Evolutionary conservation across 225 moss, liverwort and hornwort genomes (phyloP), one percentile per base, ranked within the genome.

Genomic region (Pseudoscleropodium purum): DNA sequence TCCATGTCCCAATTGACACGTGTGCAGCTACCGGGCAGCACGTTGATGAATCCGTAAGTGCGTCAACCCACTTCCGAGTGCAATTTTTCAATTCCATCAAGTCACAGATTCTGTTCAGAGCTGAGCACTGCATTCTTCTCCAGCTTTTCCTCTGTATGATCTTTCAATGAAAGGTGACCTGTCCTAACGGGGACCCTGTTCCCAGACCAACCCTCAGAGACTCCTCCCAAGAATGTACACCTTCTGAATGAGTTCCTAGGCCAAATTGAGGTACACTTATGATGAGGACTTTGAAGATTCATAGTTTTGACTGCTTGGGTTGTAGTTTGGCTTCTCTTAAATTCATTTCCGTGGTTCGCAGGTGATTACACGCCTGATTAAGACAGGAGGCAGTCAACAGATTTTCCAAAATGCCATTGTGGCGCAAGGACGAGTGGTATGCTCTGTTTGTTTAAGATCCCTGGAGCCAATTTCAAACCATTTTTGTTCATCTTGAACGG

Each of bases 311-410:
- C 81, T 73, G 15, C 8, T 60, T 47, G 51, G 20, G 73, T 85
- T 13, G 33, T 37, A 61, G 37, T 62, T 70, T 61, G 31, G 47
- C 61, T 62, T 13, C 37, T 88, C 15, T 62, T 31, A 52, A 31
- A 13, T 59, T 26, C 8, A 87, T 70, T 69, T 63, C 37, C 76
- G 75, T 49, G 69, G 37, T 29, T 86, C 29, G 47, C 90, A 96
- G 95, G 72, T 91, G 83, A 95, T 95, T 66, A 93, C 93, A 75
- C 93, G 92, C 78, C 73, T 95, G 47, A 95, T 94, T 90, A 95
- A 93, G 83, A 93, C 94, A 62, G 94, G 96, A 68, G 94, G 93
- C 47, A 47, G 94, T 91, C 95, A 94, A 47, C 92, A 91, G 83
- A 94, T 96, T 79, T 94, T 96, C 45, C 47, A 47, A 47, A 47